Percentiles rank a stretch among this genome's conserved stretches.
Evolutionary conservation across 225 moss, liverwort and hornwort species (phyloP).

Genomic region (Sphagnum tenellum): DNA sequence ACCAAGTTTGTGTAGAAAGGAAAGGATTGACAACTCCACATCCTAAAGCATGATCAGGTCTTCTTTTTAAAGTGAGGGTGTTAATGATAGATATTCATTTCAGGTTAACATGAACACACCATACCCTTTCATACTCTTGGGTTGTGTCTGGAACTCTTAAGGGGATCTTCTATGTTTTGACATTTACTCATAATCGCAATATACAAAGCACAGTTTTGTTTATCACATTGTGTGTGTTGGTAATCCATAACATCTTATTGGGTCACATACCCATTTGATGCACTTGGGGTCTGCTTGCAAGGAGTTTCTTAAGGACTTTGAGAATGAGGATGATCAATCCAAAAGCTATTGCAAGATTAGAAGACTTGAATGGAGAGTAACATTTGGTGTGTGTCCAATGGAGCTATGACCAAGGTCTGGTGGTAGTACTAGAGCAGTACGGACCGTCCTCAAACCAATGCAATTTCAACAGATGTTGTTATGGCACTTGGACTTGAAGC

Average conservation of each 20-base stretch:
- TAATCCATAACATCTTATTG: slow-evolving; percentile 6
- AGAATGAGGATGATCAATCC: slow-evolving; percentile 62
- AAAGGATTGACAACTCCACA: no score
- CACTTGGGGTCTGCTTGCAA: slow-evolving; percentile 31
- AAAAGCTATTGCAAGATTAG: slow-evolving; percentile 26
- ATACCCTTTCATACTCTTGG: no score
- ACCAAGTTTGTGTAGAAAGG: no score
- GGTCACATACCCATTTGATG: slow-evolving; percentile 13
- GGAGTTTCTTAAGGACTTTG: slow-evolving; percentile 24
- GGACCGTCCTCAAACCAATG: background rate
- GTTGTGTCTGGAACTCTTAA: no score
- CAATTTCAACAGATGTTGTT: slow-evolving; percentile 24
- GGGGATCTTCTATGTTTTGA: no score
- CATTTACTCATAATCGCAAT: no score
- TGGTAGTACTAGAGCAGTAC: slow-evolving; percentile 15
- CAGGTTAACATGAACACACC: no score
- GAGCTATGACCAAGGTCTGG: slow-evolving; percentile 42
- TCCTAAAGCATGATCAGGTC: no score
- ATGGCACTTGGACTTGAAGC: slow-evolving; percentile 35
- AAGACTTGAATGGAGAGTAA: slow-evolving; percentile 37
- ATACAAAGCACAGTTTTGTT: no score
- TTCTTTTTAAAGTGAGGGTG: no score
- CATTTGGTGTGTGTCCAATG: slow-evolving; percentile 28
- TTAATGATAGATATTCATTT: no score
- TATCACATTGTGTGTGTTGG: no score